These are phyloP conservation scores for Jasminum sambac DNA, from an alignment of 257 asterid species.

Conservation along the genomic window DNA sequence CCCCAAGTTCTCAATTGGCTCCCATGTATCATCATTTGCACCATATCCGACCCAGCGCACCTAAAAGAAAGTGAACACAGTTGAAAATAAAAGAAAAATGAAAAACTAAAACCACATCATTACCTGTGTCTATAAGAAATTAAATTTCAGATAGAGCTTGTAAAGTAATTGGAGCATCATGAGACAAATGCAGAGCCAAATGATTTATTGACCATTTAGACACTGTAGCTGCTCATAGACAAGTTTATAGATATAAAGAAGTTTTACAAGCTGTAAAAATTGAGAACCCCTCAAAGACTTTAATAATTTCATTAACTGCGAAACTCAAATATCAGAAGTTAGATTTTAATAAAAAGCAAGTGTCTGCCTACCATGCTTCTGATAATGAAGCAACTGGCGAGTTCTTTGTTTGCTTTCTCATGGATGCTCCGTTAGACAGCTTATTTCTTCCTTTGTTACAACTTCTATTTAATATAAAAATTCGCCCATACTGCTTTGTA, in stretches of 20 bases:
- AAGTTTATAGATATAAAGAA: background rate
- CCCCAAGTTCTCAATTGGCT: constrained; percentile 43
- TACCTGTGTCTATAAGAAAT: background rate
- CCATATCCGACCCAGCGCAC: constrained; percentile 57
- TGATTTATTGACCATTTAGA: background rate
- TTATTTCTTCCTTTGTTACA: background rate
- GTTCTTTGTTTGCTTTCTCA: background rate
- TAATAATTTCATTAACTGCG: background rate
- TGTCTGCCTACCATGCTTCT: background rate
- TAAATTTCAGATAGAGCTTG: constrained; percentile 5
- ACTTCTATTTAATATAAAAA: too few species aligned
- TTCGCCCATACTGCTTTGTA: background rate
- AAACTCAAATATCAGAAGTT: background rate
- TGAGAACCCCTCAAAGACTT: background rate
- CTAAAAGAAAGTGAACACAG: constrained; percentile 32
- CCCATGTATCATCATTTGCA: constrained; percentile 54
- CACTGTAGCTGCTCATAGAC: constrained; percentile 7
- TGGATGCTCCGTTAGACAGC: background rate
- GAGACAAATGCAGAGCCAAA: background rate
- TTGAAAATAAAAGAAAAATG: too few species aligned
- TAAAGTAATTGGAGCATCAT: background rate
- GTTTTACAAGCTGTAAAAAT: background rate
- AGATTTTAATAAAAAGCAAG: background rate
- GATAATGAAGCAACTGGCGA: background rate
- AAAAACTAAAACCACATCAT: background rate